Evolutionary conservation across 352 stramenopile genomes (phyloP).

Genomic region (Phytophthora hybrid): DNA sequence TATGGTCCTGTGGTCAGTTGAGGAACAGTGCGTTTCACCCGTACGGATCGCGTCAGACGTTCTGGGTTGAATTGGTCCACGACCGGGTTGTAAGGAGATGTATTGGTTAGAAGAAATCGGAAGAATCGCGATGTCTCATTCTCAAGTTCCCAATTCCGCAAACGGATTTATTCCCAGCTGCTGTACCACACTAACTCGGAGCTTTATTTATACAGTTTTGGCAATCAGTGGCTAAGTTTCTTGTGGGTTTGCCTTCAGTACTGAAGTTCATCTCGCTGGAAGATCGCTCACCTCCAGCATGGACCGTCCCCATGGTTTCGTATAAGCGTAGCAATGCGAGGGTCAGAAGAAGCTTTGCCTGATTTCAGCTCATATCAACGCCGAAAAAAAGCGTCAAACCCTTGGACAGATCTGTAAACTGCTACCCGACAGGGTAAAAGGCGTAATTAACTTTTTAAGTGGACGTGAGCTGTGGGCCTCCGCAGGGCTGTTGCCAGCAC

Average conservation of each 20-base stretch:
- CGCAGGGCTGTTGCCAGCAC: too few species aligned
- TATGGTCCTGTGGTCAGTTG: too few species aligned
- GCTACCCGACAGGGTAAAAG: neutral
- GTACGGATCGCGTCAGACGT: neutral
- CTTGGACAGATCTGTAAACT: neutral
- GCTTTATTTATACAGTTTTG: too few species aligned
- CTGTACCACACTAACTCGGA: neutral
- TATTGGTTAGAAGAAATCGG: neutral
- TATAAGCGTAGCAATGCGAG: neutral
- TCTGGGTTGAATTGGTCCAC: neutral
- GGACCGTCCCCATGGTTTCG: neutral
- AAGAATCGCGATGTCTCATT: neutral
- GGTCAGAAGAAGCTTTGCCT: too few species aligned
- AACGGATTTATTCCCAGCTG: constrained; percentile 1
- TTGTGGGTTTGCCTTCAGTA: too few species aligned
- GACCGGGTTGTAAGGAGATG: too few species aligned
- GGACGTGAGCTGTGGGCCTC: neutral
- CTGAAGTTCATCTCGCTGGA: too few species aligned
- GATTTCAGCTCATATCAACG: neutral
- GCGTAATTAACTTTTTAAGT: too few species aligned
- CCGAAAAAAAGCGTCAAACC: neutral
- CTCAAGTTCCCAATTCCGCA: neutral
- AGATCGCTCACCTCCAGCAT: too few species aligned
- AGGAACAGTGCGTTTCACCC: too few species aligned
- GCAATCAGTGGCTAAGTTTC: too few species aligned